These are phyloP conservation scores for Capronia americana DNA, from an alignment of 2,329 filamentous ascomycete genomes.

Conservation along the genomic window DNA sequence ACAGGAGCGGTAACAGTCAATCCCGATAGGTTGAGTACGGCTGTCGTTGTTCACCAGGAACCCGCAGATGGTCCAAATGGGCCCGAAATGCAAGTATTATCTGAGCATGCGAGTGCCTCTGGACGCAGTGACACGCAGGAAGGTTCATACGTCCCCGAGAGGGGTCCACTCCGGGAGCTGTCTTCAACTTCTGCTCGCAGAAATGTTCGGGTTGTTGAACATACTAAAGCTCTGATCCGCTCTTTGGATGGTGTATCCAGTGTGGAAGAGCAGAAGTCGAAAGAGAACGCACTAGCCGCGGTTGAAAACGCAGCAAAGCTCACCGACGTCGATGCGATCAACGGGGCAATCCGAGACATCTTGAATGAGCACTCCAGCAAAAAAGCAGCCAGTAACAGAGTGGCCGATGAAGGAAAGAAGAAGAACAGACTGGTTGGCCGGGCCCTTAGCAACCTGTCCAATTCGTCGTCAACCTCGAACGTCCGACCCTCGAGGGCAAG, in stretches of 20 bases:
- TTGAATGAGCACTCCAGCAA: slow-evolving; percentile 48
- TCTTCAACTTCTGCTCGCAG: slow-evolving; percentile 42
- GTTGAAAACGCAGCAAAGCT: slow-evolving; percentile 8
- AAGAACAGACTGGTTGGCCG: slow-evolving; percentile 50
- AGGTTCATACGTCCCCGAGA: slow-evolving; percentile 10
- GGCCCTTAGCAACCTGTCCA: slow-evolving; percentile 51
- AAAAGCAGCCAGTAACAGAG: slow-evolving; percentile 37
- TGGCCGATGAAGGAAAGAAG: slow-evolving; percentile 38
- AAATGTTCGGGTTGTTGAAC: slow-evolving; percentile 7
- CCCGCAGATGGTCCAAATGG: background rate
- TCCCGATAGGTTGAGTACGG: background rate
- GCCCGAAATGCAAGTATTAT: slow-evolving; percentile 9
- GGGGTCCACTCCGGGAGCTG: slow-evolving; percentile 43
- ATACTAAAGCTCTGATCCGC: slow-evolving; percentile 25
- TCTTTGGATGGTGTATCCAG: slow-evolving; percentile 30
- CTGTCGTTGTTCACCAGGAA: slow-evolving; percentile 9
- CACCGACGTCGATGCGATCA: slow-evolving; percentile 40
- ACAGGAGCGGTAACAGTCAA: background rate
- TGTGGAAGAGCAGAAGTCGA: slow-evolving; percentile 15
- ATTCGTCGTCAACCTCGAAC: slow-evolving; percentile 44
- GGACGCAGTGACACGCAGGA: slow-evolving; percentile 19
- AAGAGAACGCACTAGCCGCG: slow-evolving; percentile 13
- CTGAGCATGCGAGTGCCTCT: background rate
- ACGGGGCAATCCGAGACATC: slow-evolving; percentile 50
- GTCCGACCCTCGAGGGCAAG: slow-evolving; percentile 51